Base-by-base conservation (phyloP, 129 eudicot species). In the Chrysanthemum makinoi region DNA sequence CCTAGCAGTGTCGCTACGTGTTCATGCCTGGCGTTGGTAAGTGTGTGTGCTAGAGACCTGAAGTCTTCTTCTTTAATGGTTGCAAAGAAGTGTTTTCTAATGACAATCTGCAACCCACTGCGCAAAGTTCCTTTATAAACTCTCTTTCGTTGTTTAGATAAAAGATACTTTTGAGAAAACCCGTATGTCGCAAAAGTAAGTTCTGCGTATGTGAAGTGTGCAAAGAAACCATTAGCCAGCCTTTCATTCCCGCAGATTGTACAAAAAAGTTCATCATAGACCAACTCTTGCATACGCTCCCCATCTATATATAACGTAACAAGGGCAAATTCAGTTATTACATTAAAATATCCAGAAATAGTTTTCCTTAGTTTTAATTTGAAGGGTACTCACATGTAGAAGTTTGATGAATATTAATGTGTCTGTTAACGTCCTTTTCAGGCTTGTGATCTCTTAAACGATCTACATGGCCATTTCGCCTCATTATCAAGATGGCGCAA, bases 1-100 rank as follows among this genome's bases (percentile, higher is more conserved):
- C 89, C 89, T 7, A 85, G 46, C 5, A 85, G 73, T 20, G 55
- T 47, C 10, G 71, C 80, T 67, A 85, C 86, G 67, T 85, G 77
- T 60, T 82, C 82, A 50, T 85, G 89, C 59, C 80, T 75, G 17
- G 71, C 39, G 53, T 18, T 39, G 9, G 10, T 39, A 39, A 39
- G 44, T 6, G 44, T 39, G 6, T 39, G 44, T 39, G 44, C 44
- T 78, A 74, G 68, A 9, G 77, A 53, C 63, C 22, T 53, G 28
- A 82, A 81, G 8, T 85, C 82, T 28, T 68, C 64, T 18, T 68
- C 70, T 60, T 72, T 76, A 12, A 70, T 79, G 76, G 82, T 71
- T 57, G 65, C 68, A 46, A 72, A 68, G 49, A 57, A 58, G 51
- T 51, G 75, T 22, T 70, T 80, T 68, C 78, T 80, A 14, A 82